Evolutionary conservation across 2,329 filamentous ascomycete genomes (phyloP).

Genomic region (Aspergillus calidoustus): DNA sequence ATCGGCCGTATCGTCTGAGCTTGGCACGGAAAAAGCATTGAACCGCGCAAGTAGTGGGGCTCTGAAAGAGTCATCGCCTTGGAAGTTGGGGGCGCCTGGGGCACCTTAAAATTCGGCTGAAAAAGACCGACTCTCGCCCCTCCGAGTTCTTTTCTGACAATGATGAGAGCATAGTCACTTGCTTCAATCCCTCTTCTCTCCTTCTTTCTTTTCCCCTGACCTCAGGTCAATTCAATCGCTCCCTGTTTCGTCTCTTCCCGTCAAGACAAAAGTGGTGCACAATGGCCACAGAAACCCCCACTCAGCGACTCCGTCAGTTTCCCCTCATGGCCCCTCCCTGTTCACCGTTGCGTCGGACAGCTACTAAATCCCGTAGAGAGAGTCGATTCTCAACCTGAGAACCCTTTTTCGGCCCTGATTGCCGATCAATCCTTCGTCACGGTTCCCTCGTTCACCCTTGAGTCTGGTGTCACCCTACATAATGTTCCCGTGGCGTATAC

Average conservation of each 20-base stretch:
- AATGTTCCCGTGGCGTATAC: conserved; percentile 74
- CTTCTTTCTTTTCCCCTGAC: background rate
- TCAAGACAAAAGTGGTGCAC: conserved; percentile 1
- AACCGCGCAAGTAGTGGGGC: conserved; percentile 3
- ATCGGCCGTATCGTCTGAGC: background rate
- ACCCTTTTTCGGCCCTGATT: conserved; percentile 85
- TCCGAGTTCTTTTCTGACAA: background rate
- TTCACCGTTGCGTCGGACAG: conserved; percentile 31
- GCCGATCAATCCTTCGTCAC: conserved; percentile 85
- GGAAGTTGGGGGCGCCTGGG: background rate
- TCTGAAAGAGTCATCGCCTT: conserved; percentile 15
- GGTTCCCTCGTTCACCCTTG: conserved; percentile 87
- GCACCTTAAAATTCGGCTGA: background rate
- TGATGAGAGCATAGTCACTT: conserved; percentile 6
- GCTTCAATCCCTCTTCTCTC: conserved; percentile 1
- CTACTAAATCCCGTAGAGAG: conserved; percentile 62
- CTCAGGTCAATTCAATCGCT: background rate
- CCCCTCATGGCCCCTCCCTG: conserved; percentile 21
- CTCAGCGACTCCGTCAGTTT: conserved; percentile 45
- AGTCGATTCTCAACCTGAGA: conserved; percentile 74
- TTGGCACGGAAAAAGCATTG: conserved; percentile 2
- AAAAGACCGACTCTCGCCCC: background rate
- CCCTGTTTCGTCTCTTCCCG: background rate
- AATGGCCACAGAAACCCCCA: conserved; percentile 33
- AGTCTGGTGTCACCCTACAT: conserved; percentile 81